A percentile compares a stretch with the other conserved stretches of the same genome.
These are phyloP conservation scores for Holtermannia corniformis DNA, from an alignment of 768 basidiomycete species.

Conservation along the genomic window DNA sequence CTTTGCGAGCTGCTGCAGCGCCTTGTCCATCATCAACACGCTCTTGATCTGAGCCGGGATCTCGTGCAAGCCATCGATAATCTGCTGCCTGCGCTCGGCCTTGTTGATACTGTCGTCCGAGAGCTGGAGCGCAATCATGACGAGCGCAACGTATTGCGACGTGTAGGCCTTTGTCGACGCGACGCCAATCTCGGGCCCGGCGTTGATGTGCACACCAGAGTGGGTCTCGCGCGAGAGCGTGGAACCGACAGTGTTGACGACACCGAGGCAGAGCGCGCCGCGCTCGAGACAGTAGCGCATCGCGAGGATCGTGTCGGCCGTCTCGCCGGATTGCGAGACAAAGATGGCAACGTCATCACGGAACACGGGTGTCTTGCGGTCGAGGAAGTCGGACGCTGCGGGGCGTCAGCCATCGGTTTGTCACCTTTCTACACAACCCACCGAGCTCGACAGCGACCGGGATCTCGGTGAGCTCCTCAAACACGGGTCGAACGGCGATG, in stretches of 20 bases:
- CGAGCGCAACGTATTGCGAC: conserved; percentile 93
- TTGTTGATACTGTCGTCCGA: conserved; percentile 95
- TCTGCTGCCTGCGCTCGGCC: conserved; percentile 76
- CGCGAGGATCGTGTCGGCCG: conserved; percentile 93
- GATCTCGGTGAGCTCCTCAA: conserved; percentile 97
- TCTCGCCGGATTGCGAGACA: conserved; percentile 95
- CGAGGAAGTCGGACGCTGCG: conserved; percentile 86
- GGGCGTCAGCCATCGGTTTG: background rate
- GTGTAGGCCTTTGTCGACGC: conserved; percentile 99
- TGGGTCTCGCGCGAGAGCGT: conserved; percentile 97
- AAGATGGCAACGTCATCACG: conserved; percentile 95
- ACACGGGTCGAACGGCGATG: conserved; percentile 82
- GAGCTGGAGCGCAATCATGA: conserved; percentile 97
- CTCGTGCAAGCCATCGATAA: conserved; percentile 86
- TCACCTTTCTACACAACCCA: conserved; percentile 1
- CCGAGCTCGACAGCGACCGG: conserved; percentile 85
- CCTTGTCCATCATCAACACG: conserved; percentile 68
- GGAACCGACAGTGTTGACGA: conserved; percentile 97
- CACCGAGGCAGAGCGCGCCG: conserved; percentile 91
- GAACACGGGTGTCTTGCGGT: conserved; percentile 99
- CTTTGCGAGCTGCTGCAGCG: conserved; percentile 71
- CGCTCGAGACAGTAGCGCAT: conserved; percentile 93
- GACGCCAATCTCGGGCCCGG: conserved; percentile 85
- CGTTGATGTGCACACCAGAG: conserved; percentile 99
- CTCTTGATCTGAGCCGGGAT: conserved; percentile 80